Base-by-base conservation (phyloP, 2,329 filamentous ascomycete species). In the Chrysoporthe cubensis region DNA sequence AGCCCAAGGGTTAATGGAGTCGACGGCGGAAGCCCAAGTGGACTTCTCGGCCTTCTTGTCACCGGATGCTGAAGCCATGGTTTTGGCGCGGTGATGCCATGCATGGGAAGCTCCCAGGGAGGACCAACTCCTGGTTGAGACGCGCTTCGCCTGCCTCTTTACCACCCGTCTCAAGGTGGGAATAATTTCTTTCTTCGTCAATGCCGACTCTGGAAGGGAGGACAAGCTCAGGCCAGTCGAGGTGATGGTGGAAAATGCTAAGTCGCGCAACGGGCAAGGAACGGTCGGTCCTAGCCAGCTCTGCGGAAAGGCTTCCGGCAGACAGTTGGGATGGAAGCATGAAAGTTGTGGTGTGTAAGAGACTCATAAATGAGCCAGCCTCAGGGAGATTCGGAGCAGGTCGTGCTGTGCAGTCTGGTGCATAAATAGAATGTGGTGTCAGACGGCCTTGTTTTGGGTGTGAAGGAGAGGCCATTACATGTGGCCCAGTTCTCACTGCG, bases 1-100 rank as follows among this genome's bases (percentile, higher is more conserved):
- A 42, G 80, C 83, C 88, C 87, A 90, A 0, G 87, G 86, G 66
- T 88, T 88, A 68, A 90, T 85, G 0, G 87, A 88, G 69, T 88
- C 87, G 48, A 90, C 85, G 43, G 88, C 86, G 21, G 85, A 87
- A 56, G 84, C 84, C 42, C 89, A 77, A 72, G 88, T 89, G 2
- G 86, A 87, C 77, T 84, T 88, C 74, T 89, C 87, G 44, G 77
- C 70, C 77, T 85, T 87, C 76, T 83, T 85, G 46, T 84, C 83
- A 57, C 72, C 74, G 50, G 76, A 68, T 54, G 72, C 73, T 40
- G 68, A 68, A 54, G 79, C 76, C 82, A 83, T 83, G 21, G 58
- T 72, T 34, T 65, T 69, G 66, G 65, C 69, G 68, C 71, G 69
- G 16, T 58, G 56, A 21, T 72, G 74, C 73, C 74, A 72, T 64